Evolutionary conservation across 768 basidiomycete species (phyloP).

Genomic region (Lentinula guzmanii): DNA sequence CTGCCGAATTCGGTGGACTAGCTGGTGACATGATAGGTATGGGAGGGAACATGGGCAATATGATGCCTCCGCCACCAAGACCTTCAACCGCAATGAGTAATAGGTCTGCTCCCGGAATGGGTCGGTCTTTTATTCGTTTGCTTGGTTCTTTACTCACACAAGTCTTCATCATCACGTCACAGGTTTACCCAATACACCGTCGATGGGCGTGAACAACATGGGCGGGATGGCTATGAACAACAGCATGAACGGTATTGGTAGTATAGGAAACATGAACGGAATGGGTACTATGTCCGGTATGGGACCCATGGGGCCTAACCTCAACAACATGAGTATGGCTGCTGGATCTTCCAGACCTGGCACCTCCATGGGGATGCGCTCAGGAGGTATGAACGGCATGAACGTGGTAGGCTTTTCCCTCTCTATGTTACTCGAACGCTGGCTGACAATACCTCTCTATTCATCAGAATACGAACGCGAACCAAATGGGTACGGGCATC

Average conservation of each 20-base stretch:
- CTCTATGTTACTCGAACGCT: not conserved
- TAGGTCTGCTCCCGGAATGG: not conserved
- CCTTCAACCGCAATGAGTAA: conserved; percentile 4
- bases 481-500: conserved; percentile 8
- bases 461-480: not conserved
- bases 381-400: conserved; percentile 4
- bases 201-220: conserved; percentile 2
- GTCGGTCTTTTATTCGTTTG: not conserved
- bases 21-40: not conserved
- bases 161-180: not conserved
- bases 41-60: not conserved
- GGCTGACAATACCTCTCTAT: not conserved
- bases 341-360: conserved; percentile 5
- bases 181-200: not conserved
- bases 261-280: not conserved
- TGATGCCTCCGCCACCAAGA: conserved; percentile 6
- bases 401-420: conserved; percentile 1
- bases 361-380: conserved; percentile 7
- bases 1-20: not conserved
- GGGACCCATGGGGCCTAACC: not conserved
- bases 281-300: not conserved
- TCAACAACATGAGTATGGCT: conserved; percentile 1
- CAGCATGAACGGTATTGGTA: not conserved
- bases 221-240: not conserved
- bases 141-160: not conserved